Base-by-base conservation (phyloP, 75 land plant genomes). In the Pinus tabuliformis region DNA sequence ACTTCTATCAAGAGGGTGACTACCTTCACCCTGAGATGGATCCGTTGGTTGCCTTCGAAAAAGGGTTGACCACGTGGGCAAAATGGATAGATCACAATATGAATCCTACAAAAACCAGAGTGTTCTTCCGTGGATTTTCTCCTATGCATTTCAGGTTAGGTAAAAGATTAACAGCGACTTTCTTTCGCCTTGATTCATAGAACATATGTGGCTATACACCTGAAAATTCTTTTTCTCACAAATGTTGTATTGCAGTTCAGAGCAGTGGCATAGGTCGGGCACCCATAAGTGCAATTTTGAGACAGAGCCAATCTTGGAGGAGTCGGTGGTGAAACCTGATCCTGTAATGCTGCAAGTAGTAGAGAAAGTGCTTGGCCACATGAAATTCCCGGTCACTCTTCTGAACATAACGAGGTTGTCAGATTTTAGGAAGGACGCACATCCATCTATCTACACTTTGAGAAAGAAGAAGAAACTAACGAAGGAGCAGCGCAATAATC, bases 71-170 rank as follows among this genome's bases (percentile, higher is more conserved):
- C 1, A 91, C 94, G 30, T 94, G 97, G 97, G 90, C 87, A 1
- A 73, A 63, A 3, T 94, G 94, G 94, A 85, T 92, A 3, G 90
- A 92, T 39, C 56, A 45, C 22, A 86, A 88, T 56, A 81, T 94
- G 26, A 84, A 91, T 79, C 78, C 86, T 5, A 21, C 80, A 7
- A 85, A 80, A 33, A 93, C 91, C 49, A 87, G 80, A 57, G 90
- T 94, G 36, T 89, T 94, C 76, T 89, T 94, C 73, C 86, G 91
- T 18, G 90, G 95, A 28, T 88, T 85, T 56, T 91, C 97, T 74
- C 92, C 97, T 3, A 81, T 81, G 9, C 97, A 94, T 80, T 88
- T 86, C 75, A 26, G 62, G 97, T 86, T 73, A 26, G 62, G 97
- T 92, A 84, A 84, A 84, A 84, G 95, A 8, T 57, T 52, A 11